Conservation (phyloP, 192 early-diverging fungal genomes). For the Coemansia sp. region DNA sequence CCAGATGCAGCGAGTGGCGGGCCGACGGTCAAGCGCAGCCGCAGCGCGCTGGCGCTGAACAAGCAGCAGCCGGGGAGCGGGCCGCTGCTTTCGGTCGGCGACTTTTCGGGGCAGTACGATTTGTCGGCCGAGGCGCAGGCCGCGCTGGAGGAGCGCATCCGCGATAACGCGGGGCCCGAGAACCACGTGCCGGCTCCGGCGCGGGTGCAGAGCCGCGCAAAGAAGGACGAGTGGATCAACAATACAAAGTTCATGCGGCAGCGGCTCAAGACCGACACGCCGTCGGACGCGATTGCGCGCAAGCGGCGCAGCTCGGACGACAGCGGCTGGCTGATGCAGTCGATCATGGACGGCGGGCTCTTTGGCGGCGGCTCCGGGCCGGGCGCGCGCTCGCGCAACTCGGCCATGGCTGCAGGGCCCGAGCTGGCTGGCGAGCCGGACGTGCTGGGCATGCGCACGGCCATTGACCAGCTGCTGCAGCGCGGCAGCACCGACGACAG, state of each 20-base stretch:
- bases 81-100: conserved; percentile 3
- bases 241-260: conserved; percentile 43
- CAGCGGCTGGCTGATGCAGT: not conserved
- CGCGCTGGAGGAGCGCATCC: conserved; percentile 24
- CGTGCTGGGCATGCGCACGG: too few relatives aligned
- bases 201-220: conserved; percentile 5
- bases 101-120: conserved; percentile 4
- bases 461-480: too few relatives aligned
- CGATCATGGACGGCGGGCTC: conserved; percentile 7
- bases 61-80: not conserved
- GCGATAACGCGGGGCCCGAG: not conserved
- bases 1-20: not conserved
- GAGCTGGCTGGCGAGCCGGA: too few relatives aligned
- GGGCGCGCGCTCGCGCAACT: not conserved
- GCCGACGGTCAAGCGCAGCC: not conserved
- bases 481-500: not conserved
- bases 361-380: not conserved
- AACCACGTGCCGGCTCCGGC: not conserved
- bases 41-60: not conserved
- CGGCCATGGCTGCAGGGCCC: too few relatives aligned
- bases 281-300: conserved; percentile 13
- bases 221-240: conserved; percentile 47
- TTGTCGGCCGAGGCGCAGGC: conserved; percentile 20
- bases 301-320: not conserved
- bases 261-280: conserved; percentile 23